Evolutionary conservation across 805 yeast species (phyloP).

Genomic region (Starmerella cellae): DNA sequence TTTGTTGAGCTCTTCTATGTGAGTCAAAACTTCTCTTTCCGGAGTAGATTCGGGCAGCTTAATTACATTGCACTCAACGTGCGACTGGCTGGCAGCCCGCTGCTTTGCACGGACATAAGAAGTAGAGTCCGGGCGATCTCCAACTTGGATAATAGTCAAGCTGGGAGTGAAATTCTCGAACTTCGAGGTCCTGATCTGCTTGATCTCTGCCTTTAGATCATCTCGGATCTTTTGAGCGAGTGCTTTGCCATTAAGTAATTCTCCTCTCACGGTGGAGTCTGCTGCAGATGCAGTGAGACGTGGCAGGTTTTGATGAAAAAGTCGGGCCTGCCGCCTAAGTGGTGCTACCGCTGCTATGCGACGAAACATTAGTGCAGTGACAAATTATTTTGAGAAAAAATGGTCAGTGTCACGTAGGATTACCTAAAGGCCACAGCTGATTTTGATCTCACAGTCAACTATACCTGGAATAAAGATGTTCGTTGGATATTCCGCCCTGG

Average conservation of each 20-base stretch:
- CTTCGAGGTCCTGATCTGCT: constrained; percentile 30
- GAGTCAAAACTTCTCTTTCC: constrained; percentile 44
- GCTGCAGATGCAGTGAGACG: constrained; percentile 3
- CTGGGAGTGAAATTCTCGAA: constrained; percentile 52
- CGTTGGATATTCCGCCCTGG: no score
- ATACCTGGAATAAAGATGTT: no score
- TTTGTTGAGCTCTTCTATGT: constrained; percentile 51
- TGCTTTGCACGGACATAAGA: constrained; percentile 86
- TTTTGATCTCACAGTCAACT: no score
- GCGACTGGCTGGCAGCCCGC: constrained; percentile 75
- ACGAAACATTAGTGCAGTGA: neutral
- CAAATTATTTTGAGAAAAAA: neutral
- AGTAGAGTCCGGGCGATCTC: constrained; percentile 78
- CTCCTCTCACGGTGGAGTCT: neutral
- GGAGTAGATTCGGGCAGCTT: constrained; percentile 49
- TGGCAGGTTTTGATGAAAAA: constrained; percentile 1
- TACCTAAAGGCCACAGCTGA: no score
- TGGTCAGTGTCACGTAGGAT: neutral
- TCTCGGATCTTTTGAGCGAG: constrained; percentile 42
- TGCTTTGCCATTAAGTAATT: constrained; percentile 46
- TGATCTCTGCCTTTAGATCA: constrained; percentile 40
- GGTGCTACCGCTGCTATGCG: neutral
- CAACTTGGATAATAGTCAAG: constrained; percentile 79
- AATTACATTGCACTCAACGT: constrained; percentile 53
- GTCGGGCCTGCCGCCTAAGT: neutral